Evolutionary conservation across 352 stramenopile species (phyloP).

Genomic region (Phytophthora nicotianae): DNA sequence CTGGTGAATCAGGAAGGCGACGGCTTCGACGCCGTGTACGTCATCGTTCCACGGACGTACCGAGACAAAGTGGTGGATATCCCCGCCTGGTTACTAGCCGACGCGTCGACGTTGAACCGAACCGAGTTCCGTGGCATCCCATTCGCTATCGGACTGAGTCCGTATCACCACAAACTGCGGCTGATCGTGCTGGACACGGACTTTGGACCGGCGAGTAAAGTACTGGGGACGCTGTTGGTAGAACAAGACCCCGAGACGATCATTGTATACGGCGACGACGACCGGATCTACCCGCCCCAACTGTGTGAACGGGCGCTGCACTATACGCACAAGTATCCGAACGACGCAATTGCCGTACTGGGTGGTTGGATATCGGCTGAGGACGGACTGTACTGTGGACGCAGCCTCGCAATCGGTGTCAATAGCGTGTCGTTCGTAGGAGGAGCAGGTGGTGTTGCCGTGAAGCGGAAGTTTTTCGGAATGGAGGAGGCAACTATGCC

Average conservation of each 20-base stretch:
- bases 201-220: slow-evolving; percentile 61
- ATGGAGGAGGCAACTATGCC: slow-evolving; percentile 33
- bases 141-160: slow-evolving; percentile 40
- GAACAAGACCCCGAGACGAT: slow-evolving; percentile 63
- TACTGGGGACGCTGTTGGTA: slow-evolving; percentile 52
- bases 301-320: slow-evolving; percentile 46
- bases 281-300: slow-evolving; percentile 46
- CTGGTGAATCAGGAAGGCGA: slow-evolving; percentile 44
- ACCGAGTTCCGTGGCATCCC: slow-evolving; percentile 39
- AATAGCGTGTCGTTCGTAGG: slow-evolving; percentile 63
- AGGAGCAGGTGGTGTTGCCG: slow-evolving; percentile 52
- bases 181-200: slow-evolving; percentile 56
- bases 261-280: slow-evolving; percentile 67
- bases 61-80: slow-evolving; percentile 41
- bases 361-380: slow-evolving; percentile 58
- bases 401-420: slow-evolving; percentile 49
- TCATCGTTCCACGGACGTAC: slow-evolving; percentile 52
- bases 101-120: slow-evolving; percentile 18
- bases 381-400: slow-evolving; percentile 56
- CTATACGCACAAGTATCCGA: slow-evolving; percentile 52
- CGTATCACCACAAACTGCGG: slow-evolving; percentile 40
- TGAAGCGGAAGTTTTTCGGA: slow-evolving; percentile 58
- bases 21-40: slow-evolving; percentile 53
- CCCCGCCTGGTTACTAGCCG: slow-evolving; percentile 44
- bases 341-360: slow-evolving; percentile 53